Evolutionary conservation across 2,329 filamentous ascomycete species (phyloP), one percentile per base, ranked within the genome.

Genomic region (Fusarium pseudograminearum): DNA sequence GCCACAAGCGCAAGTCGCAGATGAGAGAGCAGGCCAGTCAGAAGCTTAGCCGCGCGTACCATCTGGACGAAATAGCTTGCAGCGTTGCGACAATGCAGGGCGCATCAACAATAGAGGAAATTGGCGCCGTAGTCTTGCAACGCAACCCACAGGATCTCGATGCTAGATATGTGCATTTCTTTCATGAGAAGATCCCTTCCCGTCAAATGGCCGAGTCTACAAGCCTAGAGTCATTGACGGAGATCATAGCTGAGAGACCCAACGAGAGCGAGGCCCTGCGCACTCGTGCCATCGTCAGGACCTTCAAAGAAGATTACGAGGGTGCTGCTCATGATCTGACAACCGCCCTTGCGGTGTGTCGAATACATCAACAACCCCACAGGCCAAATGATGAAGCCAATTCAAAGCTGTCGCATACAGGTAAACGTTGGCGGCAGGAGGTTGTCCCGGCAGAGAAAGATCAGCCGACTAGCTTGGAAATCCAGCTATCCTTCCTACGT

Each of bases 141-240:
- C 85, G 92, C 65, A 90, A 87, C 64, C 84, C 88, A n/a, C 78
- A 84, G 52, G 89, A 94, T 74, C 80, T 84, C 44, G 91, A 96
- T 74, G 93, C 92, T 30, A 91, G 91, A 78, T 96, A 96, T 76
- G 93, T 96, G n/a, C 91, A 96, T 77, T 96, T 95, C 81, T 97
- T 97, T 78, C 92, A 95, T 80, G 92, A 97, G 80, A 96, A 95
- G 85, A 94, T 96, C 28, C 91, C 92, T 2, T 91, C 89, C 41
- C 83, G 91, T 42, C 89, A 91, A 76, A 82, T 96, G 77, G 91
- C 89, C 36, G 88, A 93, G 73, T 90, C 86, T 72, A 94, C 92
- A 11, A 90, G 87, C 66, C 79, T 94, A 59, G 81, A 87, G 54
- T 84, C 89, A 6, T 78, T 97, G 69, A 84, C 90, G 76, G 86